Conservation (phyloP, 768 basidiomycete genomes). For the Porpolomopsis calyptriformis region DNA sequence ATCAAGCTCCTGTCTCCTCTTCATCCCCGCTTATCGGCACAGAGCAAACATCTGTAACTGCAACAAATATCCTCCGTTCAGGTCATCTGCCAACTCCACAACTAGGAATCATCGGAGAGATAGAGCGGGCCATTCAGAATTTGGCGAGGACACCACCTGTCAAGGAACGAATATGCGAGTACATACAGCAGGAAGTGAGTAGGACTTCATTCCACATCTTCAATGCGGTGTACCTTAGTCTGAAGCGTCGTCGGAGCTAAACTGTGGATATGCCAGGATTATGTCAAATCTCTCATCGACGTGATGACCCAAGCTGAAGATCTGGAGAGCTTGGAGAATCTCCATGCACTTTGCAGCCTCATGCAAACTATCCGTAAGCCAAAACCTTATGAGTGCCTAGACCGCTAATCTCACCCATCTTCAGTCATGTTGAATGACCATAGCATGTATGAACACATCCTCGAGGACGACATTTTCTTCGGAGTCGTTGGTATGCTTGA, state of each 20-base stretch:
- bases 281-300: constrained; percentile 76
- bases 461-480: constrained; percentile 86
- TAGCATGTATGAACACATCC: constrained; percentile 85
- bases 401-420: constrained; percentile 3
- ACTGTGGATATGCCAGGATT: constrained; percentile 44
- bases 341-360: constrained; percentile 83
- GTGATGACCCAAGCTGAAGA: constrained; percentile 88
- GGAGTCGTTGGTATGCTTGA: constrained; percentile 95
- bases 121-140: constrained; percentile 68
- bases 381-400: constrained; percentile 8
- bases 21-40: constrained; percentile 54
- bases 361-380: constrained; percentile 89
- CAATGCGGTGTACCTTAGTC: not conserved
- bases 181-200: constrained; percentile 75
- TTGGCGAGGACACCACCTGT: constrained; percentile 61
- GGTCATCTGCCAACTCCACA: constrained; percentile 69
- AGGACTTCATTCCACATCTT: constrained; percentile 2
- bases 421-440: constrained; percentile 94
- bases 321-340: constrained; percentile 77
- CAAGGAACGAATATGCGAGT: constrained; percentile 82
- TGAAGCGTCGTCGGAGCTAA: not conserved
- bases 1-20: constrained; percentile 31
- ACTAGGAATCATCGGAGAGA: constrained; percentile 66
- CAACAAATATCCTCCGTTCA: constrained; percentile 54
- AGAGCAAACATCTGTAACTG: constrained; percentile 47